Conservation (phyloP, 139 green algal species). For the Desmodesmus armatus region DNA sequence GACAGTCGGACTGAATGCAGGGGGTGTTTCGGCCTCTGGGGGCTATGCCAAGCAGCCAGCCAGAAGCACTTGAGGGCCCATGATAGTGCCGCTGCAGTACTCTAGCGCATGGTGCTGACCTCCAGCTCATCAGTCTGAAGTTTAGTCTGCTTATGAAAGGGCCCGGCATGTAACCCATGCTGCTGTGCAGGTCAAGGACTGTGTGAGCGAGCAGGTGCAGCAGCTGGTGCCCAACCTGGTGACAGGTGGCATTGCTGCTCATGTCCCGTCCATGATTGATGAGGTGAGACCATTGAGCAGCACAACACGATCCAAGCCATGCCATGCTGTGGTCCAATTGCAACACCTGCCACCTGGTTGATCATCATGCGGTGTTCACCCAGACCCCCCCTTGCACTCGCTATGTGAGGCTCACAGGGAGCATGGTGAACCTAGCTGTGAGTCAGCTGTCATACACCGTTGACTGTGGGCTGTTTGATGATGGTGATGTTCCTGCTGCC, state of each 20-base stretch:
- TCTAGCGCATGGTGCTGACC: no score
- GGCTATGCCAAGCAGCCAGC: no score
- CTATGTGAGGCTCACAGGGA: no score
- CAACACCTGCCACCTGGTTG: background rate
- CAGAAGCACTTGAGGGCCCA: no score
- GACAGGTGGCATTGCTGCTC: background rate
- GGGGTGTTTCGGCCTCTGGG: no score
- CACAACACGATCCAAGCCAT: background rate
- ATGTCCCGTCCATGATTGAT: conserved; percentile 43
- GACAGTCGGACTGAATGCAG: no score
- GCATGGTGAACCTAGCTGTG: no score
- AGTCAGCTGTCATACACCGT: no score
- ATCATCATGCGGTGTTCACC: background rate
- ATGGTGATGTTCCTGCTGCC: background rate
- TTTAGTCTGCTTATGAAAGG: no score
- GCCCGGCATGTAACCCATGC: background rate
- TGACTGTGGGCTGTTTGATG: background rate
- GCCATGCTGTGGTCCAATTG: no score
- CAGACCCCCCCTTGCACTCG: no score
- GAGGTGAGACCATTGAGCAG: conserved; percentile 16
- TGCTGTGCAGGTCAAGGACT: conserved; percentile 37
- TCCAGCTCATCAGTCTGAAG: background rate
- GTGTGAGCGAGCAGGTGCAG: background rate
- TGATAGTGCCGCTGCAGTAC: no score
- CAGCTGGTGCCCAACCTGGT: conserved; percentile 25